Base-by-base conservation (phyloP, 148 eudicot species). In the Heliosperma pusillum region DNA sequence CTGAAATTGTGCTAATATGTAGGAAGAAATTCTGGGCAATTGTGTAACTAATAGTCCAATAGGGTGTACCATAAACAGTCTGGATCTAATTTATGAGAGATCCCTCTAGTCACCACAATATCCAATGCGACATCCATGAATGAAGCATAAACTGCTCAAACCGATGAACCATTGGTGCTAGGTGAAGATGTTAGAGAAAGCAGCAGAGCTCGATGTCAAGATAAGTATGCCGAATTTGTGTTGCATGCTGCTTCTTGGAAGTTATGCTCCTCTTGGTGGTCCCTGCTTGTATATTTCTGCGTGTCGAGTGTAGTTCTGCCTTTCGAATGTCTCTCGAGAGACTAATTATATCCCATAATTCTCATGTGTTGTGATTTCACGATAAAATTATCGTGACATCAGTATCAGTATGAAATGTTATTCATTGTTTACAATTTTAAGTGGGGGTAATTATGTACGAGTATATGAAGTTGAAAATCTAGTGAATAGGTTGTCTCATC, bases 11-110 rank as follows among this genome's bases (percentile, higher is more conserved):
- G 26, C 71, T 95, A 45, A 84, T 94, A 56, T 94, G 98, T 82
- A 82, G 85, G 76, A 90, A 95, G 88, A 92, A 84, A 74, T 92
- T 92, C 78, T 95, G 99, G 99, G 94, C 90, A 22, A 87, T 92
- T 15, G 66, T 85, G 40, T 90, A 62, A 87, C 63, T 15, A 19
- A 67, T 67, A 50, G 64, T 10, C 27, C 13, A 53, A 50, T 63
- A 20, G 36, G 0, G 24, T 68, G 56, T 65, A 52, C 50, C 73
- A 59, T 70, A 5, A 52, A 70, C 70, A 70, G 27, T 1, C 19
- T 12, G 20, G 9, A 17, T 70, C 73, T 44, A 16, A 22, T 69
- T 47, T 44, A 44, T n/a, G 2, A 42, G 57, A 44, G 29, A 69
- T 11, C 57, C 57, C 25, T 69, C n/a, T 0, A 21, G 56, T 13